A percentile compares a stretch with the other conserved stretches of the same genome.
These are phyloP conservation scores for Chiua sp. DNA, from an alignment of 1,284 basidiomycete genomes.

Conservation along the genomic window DNA sequence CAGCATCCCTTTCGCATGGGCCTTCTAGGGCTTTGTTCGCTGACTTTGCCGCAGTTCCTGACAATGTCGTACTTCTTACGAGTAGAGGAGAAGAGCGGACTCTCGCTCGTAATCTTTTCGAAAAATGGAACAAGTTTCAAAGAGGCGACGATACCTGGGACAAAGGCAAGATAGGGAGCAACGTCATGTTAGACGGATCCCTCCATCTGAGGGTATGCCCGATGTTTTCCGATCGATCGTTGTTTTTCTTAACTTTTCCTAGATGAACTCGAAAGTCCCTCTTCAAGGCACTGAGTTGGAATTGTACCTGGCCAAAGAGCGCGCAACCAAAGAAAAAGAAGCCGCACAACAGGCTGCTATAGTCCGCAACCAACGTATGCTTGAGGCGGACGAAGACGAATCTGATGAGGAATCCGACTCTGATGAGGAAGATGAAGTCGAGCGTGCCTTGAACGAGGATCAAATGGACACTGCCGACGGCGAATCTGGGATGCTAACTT, in stretches of 20 bases:
- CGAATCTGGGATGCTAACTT: slow-evolving; percentile 24
- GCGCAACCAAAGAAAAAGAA: slow-evolving; percentile 83
- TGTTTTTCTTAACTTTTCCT: slow-evolving; percentile 16
- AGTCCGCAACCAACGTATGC: slow-evolving; percentile 84
- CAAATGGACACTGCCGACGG: slow-evolving; percentile 49
- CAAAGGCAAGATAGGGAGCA: slow-evolving; percentile 85
- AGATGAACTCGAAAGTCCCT: slow-evolving; percentile 91
- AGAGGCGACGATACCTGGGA: slow-evolving; percentile 83
- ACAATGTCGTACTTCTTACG: slow-evolving; percentile 88
- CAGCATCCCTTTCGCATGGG: slow-evolving; percentile 92
- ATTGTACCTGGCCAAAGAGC: slow-evolving; percentile 79
- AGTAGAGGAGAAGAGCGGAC: slow-evolving; percentile 81
- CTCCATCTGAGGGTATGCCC: slow-evolving; percentile 68
- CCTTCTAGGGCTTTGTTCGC: slow-evolving; percentile 87
- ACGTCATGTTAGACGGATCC: slow-evolving; percentile 76
- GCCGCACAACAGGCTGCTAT: slow-evolving; percentile 87
- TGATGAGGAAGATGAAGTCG: slow-evolving; percentile 72
- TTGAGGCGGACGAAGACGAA: slow-evolving; percentile 86
- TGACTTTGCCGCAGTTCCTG: slow-evolving; percentile 78
- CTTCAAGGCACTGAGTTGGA: slow-evolving; percentile 89
- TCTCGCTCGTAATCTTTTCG: slow-evolving; percentile 80
- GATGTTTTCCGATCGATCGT: background rate
- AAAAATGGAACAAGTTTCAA: slow-evolving; percentile 87
- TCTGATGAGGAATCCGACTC: slow-evolving; percentile 62
- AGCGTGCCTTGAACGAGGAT: slow-evolving; percentile 59